These are phyloP conservation scores for Mucor lusitanicus DNA, from an alignment of 371 early-diverging fungal genomes.

Conservation along the genomic window DNA sequence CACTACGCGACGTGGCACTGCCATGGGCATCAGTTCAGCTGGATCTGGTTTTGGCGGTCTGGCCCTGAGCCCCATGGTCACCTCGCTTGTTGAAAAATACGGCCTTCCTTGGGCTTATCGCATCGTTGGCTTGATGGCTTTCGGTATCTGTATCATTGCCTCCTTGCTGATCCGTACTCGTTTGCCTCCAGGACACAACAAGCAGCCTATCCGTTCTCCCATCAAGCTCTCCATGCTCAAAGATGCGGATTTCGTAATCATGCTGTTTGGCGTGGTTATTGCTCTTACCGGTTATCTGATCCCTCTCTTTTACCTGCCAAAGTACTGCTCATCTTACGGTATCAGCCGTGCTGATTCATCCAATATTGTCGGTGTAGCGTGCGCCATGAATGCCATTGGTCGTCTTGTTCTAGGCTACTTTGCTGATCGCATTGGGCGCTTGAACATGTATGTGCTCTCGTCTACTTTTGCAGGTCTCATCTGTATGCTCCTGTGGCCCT, in stretches of 20 bases:
- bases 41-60: slow-evolving; percentile 80
- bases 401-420: slow-evolving; percentile 65
- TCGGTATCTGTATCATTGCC: slow-evolving; percentile 35
- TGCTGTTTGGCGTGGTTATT: slow-evolving; percentile 36
- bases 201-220: slow-evolving; percentile 25
- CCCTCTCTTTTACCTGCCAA: slow-evolving; percentile 41
- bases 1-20: slow-evolving; percentile 57
- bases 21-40: slow-evolving; percentile 73
- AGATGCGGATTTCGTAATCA: slow-evolving; percentile 27
- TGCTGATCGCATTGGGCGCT: slow-evolving; percentile 66
- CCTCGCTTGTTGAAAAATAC: slow-evolving; percentile 38
- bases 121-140: slow-evolving; percentile 40
- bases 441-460: slow-evolving; percentile 37
- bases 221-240: slow-evolving; percentile 30
- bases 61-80: slow-evolving; percentile 46
- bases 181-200: slow-evolving; percentile 20
- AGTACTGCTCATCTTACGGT: slow-evolving; percentile 30
- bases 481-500: slow-evolving; percentile 59
- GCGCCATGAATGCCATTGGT: slow-evolving; percentile 57
- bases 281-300: slow-evolving; percentile 36
- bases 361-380: slow-evolving; percentile 31
- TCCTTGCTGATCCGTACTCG: slow-evolving; percentile 36
- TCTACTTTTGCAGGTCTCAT: slow-evolving; percentile 34
- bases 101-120: slow-evolving; percentile 40
- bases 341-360: slow-evolving; percentile 22